Conservation (phyloP, 2,329 filamentous ascomycete genomes). For the Aspergillus luchuensis region DNA sequence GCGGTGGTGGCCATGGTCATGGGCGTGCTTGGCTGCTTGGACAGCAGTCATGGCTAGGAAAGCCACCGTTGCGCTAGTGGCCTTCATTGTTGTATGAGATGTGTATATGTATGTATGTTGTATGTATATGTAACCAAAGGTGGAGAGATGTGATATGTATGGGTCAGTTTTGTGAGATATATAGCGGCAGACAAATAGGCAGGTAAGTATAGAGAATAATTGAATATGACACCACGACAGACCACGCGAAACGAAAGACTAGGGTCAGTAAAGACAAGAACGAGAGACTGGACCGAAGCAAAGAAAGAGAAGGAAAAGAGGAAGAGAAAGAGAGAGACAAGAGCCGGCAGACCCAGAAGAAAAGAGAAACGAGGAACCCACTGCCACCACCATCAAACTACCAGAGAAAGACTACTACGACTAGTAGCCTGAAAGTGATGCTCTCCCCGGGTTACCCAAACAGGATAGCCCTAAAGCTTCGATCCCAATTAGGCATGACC, state of each 20-base stretch:
- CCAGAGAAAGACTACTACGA: background rate
- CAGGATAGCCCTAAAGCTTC: background rate
- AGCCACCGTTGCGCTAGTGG: conserved; percentile 36
- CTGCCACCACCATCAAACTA: background rate
- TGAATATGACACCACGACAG: background rate
- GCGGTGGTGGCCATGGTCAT: conserved; percentile 14
- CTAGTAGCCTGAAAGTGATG: background rate
- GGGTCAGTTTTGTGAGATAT: background rate
- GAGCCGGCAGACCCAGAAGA: conserved; percentile 4
- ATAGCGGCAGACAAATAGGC: background rate
- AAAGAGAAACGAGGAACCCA: background rate
- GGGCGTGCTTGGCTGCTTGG: conserved; percentile 37
- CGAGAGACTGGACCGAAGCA: conserved; percentile 24
- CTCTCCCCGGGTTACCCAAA: background rate
- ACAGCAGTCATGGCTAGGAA: conserved; percentile 41
- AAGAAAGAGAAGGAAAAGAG: conserved; percentile 1
- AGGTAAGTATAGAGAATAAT: background rate
- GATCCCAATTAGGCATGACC: background rate
- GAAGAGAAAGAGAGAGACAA: conserved; percentile 4
- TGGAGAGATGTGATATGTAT: background rate
- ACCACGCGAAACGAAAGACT: conserved; percentile 23
- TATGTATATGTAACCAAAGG: background rate
- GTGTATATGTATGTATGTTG: conserved; percentile 1
- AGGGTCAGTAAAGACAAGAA: conserved; percentile 26
- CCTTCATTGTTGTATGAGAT: conserved; percentile 34